Percentiles rank a stretch among this genome's conserved stretches.
These are phyloP conservation scores for Musa schizocarpa DNA, from an alignment of 176 grass and related monocot genomes.

Conservation along the genomic window DNA sequence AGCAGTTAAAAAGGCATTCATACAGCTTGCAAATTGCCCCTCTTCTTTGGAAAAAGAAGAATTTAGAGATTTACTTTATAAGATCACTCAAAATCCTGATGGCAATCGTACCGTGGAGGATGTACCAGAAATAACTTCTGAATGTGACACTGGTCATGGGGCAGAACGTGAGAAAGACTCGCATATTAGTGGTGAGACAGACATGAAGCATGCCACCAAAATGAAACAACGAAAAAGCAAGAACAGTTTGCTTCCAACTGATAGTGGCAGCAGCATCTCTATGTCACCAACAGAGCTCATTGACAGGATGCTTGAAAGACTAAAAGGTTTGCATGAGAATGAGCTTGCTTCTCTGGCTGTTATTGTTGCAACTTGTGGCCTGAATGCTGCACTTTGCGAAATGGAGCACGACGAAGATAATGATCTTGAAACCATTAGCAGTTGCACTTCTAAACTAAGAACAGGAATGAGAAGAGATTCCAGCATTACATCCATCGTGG, in stretches of 20 bases:
- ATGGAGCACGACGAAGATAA: conserved; percentile 38
- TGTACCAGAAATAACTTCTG: conserved; percentile 25
- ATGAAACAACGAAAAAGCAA: conserved; percentile 18
- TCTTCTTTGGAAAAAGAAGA: conserved; percentile 56
- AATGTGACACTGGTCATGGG: conserved; percentile 7
- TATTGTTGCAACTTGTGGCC: conserved; percentile 84
- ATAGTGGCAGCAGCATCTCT: conserved; percentile 18
- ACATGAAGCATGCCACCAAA: conserved; percentile 9
- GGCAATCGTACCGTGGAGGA: conserved; percentile 19
- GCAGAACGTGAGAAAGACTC: neutral
- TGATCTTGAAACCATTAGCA: conserved; percentile 9
- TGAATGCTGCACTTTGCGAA: conserved; percentile 64
- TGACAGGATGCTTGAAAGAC: conserved; percentile 52
- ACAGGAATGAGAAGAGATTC: too few species aligned
- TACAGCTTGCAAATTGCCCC: conserved; percentile 45
- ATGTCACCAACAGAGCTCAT: conserved; percentile 36
- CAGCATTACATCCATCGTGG: neutral
- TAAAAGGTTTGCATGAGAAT: conserved; percentile 71
- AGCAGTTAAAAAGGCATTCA: conserved; percentile 77
- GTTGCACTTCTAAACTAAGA: neutral
- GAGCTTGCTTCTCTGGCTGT: conserved; percentile 77
- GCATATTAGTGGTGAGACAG: conserved; percentile 9
- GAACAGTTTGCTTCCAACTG: conserved; percentile 24
- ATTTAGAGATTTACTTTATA: conserved; percentile 52
- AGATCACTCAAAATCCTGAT: conserved; percentile 88